A percentile compares a stretch with the other conserved stretches of the same genome.
These are phyloP conservation scores for Omphalotus olearius DNA, from an alignment of 1,284 basidiomycete species.

Conservation along the genomic window DNA sequence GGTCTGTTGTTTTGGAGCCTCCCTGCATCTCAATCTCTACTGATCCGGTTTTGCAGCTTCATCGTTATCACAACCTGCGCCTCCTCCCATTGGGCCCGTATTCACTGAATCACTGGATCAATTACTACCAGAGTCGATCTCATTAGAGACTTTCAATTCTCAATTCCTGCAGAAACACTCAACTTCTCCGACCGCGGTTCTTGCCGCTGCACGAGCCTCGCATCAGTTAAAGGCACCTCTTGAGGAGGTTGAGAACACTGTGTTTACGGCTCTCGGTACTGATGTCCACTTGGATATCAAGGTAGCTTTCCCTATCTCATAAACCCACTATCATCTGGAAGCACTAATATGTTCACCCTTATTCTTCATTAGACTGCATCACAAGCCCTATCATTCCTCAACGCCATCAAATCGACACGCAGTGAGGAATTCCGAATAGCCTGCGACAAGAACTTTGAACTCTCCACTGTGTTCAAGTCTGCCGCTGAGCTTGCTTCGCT, in stretches of 20 bases:
- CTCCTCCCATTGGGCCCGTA: conserved; percentile 40
- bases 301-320: conserved; percentile 40
- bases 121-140: conserved; percentile 54
- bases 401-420: conserved; percentile 40
- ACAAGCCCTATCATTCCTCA: conserved; percentile 43
- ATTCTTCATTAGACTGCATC: conserved; percentile 39
- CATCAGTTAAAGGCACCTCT: conserved; percentile 38
- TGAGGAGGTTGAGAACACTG: conserved; percentile 55
- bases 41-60: conserved; percentile 29
- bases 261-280: conserved; percentile 48
- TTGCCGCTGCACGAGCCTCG: conserved; percentile 59
- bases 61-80: conserved; percentile 34
- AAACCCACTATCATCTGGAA: conserved; percentile 1
- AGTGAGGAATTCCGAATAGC: conserved; percentile 38
- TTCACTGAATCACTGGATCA: conserved; percentile 42
- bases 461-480: conserved; percentile 64
- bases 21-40: conserved; percentile 3
- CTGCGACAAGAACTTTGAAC: conserved; percentile 48
- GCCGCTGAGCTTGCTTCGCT: conserved; percentile 31
- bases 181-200: conserved; percentile 43
- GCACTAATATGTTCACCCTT: not conserved
- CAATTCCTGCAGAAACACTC: conserved; percentile 69
- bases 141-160: conserved; percentile 66
- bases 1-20: conserved; percentile 32
- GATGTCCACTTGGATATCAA: conserved; percentile 44